Evolutionary conservation across 1,284 basidiomycete genomes (phyloP).

Genomic region (Ceraceosorus guamensis): DNA sequence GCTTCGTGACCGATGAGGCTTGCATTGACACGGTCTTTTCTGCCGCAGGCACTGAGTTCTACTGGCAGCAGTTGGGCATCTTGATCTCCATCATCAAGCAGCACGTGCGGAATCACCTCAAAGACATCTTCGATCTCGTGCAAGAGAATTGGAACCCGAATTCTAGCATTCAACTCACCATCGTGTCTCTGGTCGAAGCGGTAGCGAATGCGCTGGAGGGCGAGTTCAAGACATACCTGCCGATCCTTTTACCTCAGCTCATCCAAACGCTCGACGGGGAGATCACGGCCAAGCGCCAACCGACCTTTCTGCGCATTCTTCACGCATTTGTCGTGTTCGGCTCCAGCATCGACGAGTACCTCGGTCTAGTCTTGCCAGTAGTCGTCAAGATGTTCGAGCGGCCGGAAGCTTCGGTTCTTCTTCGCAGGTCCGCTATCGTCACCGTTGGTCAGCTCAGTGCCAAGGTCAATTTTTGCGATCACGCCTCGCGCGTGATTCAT

Average conservation of each 20-base stretch:
- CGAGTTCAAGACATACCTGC: slow-evolving; percentile 97
- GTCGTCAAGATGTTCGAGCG: slow-evolving; percentile 88
- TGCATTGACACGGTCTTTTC: too few relatives aligned
- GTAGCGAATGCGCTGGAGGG: slow-evolving; percentile 92
- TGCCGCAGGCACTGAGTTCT: slow-evolving; percentile 69
- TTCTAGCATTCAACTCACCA: slow-evolving; percentile 74
- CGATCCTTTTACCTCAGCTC: slow-evolving; percentile 80
- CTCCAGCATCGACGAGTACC: slow-evolving; percentile 91
- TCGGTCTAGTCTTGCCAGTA: slow-evolving; percentile 91
- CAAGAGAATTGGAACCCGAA: slow-evolving; percentile 53
- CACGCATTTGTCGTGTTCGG: slow-evolving; percentile 91
- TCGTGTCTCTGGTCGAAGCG: slow-evolving; percentile 87
- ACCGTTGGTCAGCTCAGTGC: slow-evolving; percentile 85
- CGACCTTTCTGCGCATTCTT: slow-evolving; percentile 81
- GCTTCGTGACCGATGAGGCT: too few relatives aligned
- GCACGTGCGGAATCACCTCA: slow-evolving; percentile 71
- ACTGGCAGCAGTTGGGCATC: slow-evolving; percentile 91
- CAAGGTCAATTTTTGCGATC: slow-evolving; percentile 97
- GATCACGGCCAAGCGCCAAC: slow-evolving; percentile 43
- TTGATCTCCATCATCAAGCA: slow-evolving; percentile 95
- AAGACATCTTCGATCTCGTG: slow-evolving; percentile 46
- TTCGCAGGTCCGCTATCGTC: slow-evolving; percentile 82
- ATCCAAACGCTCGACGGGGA: slow-evolving; percentile 64
- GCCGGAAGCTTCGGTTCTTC: slow-evolving; percentile 63
- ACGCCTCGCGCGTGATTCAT: slow-evolving; percentile 93